A percentile compares a stretch with the other conserved stretches of the same genome.
Evolutionary conservation across 1,139 yeast species (phyloP).

Genomic region (Yamadazyma sp.): DNA sequence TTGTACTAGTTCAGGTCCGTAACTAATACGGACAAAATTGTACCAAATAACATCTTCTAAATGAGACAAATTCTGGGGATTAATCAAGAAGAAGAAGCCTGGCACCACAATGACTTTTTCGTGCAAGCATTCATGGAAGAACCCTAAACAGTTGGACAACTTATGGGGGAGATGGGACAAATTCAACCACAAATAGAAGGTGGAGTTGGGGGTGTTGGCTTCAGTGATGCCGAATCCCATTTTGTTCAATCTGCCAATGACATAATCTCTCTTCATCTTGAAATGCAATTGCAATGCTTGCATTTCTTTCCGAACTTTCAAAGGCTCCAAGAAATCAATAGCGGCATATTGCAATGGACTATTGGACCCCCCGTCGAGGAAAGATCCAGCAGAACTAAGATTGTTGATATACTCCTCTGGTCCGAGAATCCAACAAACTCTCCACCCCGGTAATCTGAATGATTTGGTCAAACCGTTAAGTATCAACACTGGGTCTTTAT

Average conservation of each 20-base stretch:
- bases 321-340: constrained; percentile 55
- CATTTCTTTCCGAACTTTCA: constrained; percentile 53
- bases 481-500: constrained; percentile 61
- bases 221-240: constrained; percentile 59
- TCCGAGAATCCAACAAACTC: constrained; percentile 68
- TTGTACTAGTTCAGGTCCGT: constrained; percentile 60
- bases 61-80: constrained; percentile 62
- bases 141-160: constrained; percentile 60
- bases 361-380: constrained; percentile 65
- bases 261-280: constrained; percentile 61
- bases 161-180: constrained; percentile 60
- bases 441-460: constrained; percentile 69
- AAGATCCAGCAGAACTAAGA: constrained; percentile 63
- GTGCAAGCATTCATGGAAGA: constrained; percentile 67
- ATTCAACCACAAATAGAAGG: constrained; percentile 66
- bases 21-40: constrained; percentile 60
- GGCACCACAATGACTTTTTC: constrained; percentile 67
- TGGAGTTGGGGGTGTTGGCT: constrained; percentile 54
- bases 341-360: constrained; percentile 69
- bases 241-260: constrained; percentile 47
- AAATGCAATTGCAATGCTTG: constrained; percentile 62
- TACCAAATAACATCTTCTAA: constrained; percentile 66
- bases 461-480: constrained; percentile 67
- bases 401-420: constrained; percentile 64
- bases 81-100: constrained; percentile 65